Evolutionary conservation across 1,139 yeast species (phyloP).

Genomic region (Hyphopichia burtonii): DNA sequence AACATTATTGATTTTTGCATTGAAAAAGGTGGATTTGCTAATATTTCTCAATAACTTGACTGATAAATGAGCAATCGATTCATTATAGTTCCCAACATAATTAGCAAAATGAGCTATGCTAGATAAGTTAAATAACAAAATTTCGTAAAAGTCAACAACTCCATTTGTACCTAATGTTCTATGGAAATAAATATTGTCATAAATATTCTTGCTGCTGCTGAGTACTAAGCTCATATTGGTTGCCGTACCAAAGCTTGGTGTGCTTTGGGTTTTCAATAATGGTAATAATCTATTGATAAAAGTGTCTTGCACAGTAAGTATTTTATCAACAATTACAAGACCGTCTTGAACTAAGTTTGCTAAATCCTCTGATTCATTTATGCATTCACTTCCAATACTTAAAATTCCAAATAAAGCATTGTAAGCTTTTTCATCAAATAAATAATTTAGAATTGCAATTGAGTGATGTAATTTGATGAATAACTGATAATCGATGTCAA

Average conservation of each 20-base stretch:
- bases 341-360: constrained; percentile 21
- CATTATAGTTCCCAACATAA: constrained; percentile 60
- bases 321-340: constrained; percentile 46
- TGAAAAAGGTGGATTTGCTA: constrained; percentile 51
- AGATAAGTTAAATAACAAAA: constrained; percentile 65
- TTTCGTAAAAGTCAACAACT: constrained; percentile 63
- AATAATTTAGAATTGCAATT: constrained; percentile 57
- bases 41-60: constrained; percentile 54
- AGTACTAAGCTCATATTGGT: constrained; percentile 29
- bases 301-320: constrained; percentile 54
- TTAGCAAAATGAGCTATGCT: constrained; percentile 69
- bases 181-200: constrained; percentile 54
- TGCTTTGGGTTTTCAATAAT: constrained; percentile 24
- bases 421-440: constrained; percentile 60
- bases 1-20: constrained; percentile 25
- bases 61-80: constrained; percentile 51
- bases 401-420: constrained; percentile 56
- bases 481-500: constrained; percentile 34
- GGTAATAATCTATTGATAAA: constrained; percentile 28
- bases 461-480: constrained; percentile 66
- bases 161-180: constrained; percentile 61
- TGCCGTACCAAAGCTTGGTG: constrained; percentile 16
- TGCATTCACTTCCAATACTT: constrained; percentile 51
- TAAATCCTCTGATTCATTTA: constrained; percentile 34
- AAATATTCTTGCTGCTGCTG: constrained; percentile 32